Percentiles rank a stretch among this genome's conserved stretches.
Conservation (phyloP, 2,329 filamentous ascomycete genomes). For the Penicillium sp. region DNA sequence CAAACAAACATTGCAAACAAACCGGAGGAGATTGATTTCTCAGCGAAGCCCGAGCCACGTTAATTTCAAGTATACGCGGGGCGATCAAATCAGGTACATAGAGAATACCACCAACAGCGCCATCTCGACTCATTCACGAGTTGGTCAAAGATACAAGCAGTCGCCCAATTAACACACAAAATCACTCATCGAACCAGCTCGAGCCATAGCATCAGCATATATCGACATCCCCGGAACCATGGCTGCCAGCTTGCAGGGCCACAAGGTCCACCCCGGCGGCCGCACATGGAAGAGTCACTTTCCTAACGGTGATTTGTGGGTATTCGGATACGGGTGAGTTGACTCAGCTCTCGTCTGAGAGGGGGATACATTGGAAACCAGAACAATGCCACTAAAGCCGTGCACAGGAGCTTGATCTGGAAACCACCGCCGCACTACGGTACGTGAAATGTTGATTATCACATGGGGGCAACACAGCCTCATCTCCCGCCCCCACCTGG, state of each 20-base stretch:
- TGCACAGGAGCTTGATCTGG: conserved; percentile 83
- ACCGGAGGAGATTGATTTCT: conserved; percentile 6
- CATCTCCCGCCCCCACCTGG: neutral
- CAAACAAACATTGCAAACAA: conserved; percentile 29
- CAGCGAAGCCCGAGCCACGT: conserved; percentile 3
- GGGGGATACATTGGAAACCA: neutral
- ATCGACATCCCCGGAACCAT: conserved; percentile 4
- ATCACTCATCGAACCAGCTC: neutral
- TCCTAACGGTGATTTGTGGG: conserved; percentile 72
- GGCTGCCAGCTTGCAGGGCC: conserved; percentile 17
- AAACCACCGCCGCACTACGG: conserved; percentile 95
- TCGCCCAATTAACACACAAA: neutral
- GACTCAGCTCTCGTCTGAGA: neutral
- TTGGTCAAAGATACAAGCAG: neutral
- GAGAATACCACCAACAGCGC: neutral
- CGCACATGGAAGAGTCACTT: conserved; percentile 46
- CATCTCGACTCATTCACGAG: neutral
- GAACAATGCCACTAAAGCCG: conserved; percentile 2
- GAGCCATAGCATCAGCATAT: neutral
- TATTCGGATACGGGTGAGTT: conserved; percentile 91
- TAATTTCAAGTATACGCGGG: neutral
- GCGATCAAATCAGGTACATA: neutral
- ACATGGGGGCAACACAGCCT: neutral
- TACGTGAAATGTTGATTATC: conserved; percentile 42
- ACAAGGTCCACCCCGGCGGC: conserved; percentile 26